Percentiles rank a stretch among this genome's conserved stretches.
These are phyloP conservation scores for Halophytophthora polymorphica DNA, from an alignment of 352 stramenopile species.

Conservation along the genomic window DNA sequence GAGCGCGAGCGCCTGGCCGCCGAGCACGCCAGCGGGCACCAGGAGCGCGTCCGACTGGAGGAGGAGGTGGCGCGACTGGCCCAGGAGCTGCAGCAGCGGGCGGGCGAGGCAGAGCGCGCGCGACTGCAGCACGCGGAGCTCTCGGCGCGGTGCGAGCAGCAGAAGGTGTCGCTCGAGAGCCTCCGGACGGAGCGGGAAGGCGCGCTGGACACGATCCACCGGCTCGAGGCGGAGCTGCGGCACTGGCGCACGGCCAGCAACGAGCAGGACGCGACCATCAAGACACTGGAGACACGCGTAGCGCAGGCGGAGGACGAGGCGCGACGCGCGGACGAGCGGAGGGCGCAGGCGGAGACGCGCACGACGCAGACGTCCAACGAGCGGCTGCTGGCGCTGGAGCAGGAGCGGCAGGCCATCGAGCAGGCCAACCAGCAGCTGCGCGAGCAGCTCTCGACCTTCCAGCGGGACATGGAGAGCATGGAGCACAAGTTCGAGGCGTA, in stretches of 20 bases:
- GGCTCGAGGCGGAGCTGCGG: slow-evolving; percentile 24
- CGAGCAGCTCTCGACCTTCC: slow-evolving; percentile 35
- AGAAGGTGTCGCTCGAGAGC: slow-evolving; percentile 27
- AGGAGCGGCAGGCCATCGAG: slow-evolving; percentile 49
- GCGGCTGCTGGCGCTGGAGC: slow-evolving; percentile 48
- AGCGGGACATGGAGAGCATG: slow-evolving; percentile 46
- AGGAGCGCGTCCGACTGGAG: slow-evolving; percentile 31
- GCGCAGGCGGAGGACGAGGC: slow-evolving; percentile 42
- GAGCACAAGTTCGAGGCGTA: slow-evolving; percentile 43
- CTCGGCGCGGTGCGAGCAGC: slow-evolving; percentile 32
- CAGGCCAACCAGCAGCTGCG: slow-evolving; percentile 54
- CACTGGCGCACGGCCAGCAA: neutral
- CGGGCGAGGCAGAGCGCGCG: slow-evolving; percentile 23
- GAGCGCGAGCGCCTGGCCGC: slow-evolving; percentile 29
- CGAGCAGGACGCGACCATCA: slow-evolving; percentile 39
- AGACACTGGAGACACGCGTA: slow-evolving; percentile 41
- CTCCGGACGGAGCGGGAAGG: slow-evolving; percentile 37
- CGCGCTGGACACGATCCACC: slow-evolving; percentile 32
- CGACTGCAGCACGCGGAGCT: slow-evolving; percentile 41
- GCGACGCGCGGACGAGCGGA: slow-evolving; percentile 35
- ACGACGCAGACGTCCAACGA: slow-evolving; percentile 57
- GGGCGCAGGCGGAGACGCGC: slow-evolving; percentile 33
- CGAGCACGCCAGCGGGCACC: slow-evolving; percentile 24
- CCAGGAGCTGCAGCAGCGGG: slow-evolving; percentile 33
- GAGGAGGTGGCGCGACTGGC: slow-evolving; percentile 29